Evolutionary conservation across 768 basidiomycete genomes (phyloP), one percentile per base, ranked within the genome.

Genomic region (Gymnopilus dilepis): DNA sequence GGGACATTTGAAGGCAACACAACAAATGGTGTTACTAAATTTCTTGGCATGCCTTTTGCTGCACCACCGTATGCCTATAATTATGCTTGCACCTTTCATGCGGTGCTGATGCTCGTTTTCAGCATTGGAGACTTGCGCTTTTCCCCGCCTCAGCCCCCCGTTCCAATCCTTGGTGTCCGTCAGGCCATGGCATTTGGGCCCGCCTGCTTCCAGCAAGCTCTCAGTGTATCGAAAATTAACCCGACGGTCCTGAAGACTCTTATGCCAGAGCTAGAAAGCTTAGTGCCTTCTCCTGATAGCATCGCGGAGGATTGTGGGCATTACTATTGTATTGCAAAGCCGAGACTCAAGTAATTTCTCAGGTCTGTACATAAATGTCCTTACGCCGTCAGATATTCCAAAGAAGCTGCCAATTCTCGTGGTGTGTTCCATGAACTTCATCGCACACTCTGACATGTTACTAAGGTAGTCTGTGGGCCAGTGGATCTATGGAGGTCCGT

Each of bases 361-460:
- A 67, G 66, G 66, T 42, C 61, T 67, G 24, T 62, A 47, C 51
- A 45, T 67, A 30, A 67, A 67, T 54, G 63, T 67, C 28, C 19
- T 64, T n/a, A 57, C 30, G 9, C 66, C 66, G 4, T 28, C 60
- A 0, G 9, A 19, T 11, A 51, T 57, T 15, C 51, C 60, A 13
- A 59, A 38, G 40, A 62, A 62, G 15, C 40, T 67, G 2, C 66
- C 66, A 15, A 60, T 67, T 34, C 15, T 67, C 7, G 55, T 67
- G 11, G 66, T 67, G 26, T 37, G 66, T 38, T 15, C n/a, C n/a
- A n/a, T 50, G 19, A n/a, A 30, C 33, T n/a, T 19, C 21, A 17
- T 30, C 11, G 13, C 33, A 19, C 47, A 30, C 30, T 30, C 6
- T 21, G 13, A 13, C 12, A n/a, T 7, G 2, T 22, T 48, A 17